These are phyloP conservation scores for Sphenostylis stenocarpa DNA, from an alignment of 306 rosid genomes.

Conservation along the genomic window DNA sequence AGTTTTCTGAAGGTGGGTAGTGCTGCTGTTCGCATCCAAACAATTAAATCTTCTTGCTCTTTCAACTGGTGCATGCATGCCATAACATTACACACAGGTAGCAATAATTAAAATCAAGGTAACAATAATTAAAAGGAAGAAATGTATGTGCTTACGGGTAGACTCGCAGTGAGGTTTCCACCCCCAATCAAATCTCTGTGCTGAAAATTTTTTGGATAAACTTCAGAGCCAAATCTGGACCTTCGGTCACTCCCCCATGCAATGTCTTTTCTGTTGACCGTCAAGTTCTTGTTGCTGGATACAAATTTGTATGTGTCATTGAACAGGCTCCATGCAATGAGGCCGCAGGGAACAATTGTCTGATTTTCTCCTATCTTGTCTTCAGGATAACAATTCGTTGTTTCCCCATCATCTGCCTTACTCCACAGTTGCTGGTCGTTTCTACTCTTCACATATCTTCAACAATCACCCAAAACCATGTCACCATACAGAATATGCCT, in stretches of 20 bases:
- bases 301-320: constrained; percentile 79
- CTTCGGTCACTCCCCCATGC: constrained; percentile 76
- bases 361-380: constrained; percentile 22
- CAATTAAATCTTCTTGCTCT: constrained; percentile 86
- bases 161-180: constrained; percentile 60
- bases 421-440: constrained; percentile 59
- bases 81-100: constrained; percentile 27
- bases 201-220: constrained; percentile 82
- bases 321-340: constrained; percentile 90
- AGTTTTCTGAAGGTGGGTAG: constrained; percentile 81
- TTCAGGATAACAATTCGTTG: constrained; percentile 30
- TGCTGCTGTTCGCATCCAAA: constrained; percentile 95
- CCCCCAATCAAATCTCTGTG: constrained; percentile 60
- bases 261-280: constrained; percentile 65
- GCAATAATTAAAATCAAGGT: background rate
- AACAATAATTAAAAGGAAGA: background rate
- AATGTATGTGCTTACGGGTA: constrained; percentile 57
- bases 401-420: constrained; percentile 33
- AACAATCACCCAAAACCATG: background rate
- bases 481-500: background rate
- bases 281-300: constrained; percentile 43
- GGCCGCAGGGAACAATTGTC: constrained; percentile 90
- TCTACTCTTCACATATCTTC: constrained; percentile 85
- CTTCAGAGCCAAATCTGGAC: constrained; percentile 61
- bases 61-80: constrained; percentile 55